phyloP scores from a whole-genome alignment of 208 protist species.

The Histomonas meleagridis region DNA sequence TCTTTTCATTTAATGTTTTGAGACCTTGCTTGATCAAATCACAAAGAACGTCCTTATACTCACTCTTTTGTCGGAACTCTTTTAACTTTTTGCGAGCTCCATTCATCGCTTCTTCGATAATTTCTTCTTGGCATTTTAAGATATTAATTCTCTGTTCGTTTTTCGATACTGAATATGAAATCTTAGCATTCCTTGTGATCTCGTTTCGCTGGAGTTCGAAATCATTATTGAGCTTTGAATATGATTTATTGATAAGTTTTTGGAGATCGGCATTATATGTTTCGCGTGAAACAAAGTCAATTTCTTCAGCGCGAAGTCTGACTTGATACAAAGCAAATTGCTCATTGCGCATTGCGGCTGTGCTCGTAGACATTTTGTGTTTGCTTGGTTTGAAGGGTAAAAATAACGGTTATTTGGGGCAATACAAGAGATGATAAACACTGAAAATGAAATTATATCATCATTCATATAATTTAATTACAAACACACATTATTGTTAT shows the following conservation, averaged over 20 bases:
- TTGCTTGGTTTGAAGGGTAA: too few species aligned
- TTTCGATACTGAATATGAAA: not conserved
- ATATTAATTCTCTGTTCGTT: not conserved
- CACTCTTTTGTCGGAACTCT: not conserved
- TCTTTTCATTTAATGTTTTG: not conserved
- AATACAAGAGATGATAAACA: too few species aligned
- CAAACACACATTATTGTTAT: too few species aligned
- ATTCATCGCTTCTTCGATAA: not conserved
- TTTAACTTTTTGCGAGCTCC: not conserved
- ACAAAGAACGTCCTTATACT: not conserved
- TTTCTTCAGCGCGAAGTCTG: constrained; percentile 17
- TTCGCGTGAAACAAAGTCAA: not conserved
- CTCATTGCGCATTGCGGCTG: not conserved
- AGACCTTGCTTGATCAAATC: not conserved
- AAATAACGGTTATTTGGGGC: too few species aligned
- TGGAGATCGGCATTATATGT: not conserved
- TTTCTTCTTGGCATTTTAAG: not conserved
- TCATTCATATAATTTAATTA: too few species aligned
- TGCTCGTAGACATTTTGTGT: too few species aligned
- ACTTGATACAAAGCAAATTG: not conserved
- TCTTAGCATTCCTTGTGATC: not conserved
- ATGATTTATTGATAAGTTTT: not conserved
- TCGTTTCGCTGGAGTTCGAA: not conserved
- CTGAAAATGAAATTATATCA: too few species aligned
- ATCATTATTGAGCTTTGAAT: constrained; percentile 1